phyloP scores from a whole-genome alignment of 495 filamentous ascomycete genomes.

The Xylaria sp. region DNA sequence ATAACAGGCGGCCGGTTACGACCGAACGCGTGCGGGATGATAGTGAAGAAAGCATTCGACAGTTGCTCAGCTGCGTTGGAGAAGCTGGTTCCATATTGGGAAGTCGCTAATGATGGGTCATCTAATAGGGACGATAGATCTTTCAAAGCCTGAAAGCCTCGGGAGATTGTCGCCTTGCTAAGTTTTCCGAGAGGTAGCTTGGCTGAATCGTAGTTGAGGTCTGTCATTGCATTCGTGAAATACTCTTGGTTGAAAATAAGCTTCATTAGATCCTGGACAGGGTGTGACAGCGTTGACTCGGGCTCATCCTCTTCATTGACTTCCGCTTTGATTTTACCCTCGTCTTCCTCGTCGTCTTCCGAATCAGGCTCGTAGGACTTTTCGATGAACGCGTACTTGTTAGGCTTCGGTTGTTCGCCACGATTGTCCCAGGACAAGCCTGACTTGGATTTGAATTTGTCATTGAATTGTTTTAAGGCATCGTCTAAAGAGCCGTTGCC shows the following conservation, averaged over 20 bases:
- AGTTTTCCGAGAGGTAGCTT: conserved; percentile 87
- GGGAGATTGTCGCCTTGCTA: conserved; percentile 73
- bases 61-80: conserved; percentile 60
- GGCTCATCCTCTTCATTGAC: conserved; percentile 44
- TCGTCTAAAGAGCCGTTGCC: conserved; percentile 46
- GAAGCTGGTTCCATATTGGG: conserved; percentile 52
- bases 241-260: conserved; percentile 83
- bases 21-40: conserved; percentile 84
- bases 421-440: conserved; percentile 73
- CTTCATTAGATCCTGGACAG: conserved; percentile 70
- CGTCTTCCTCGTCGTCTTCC: conserved; percentile 66
- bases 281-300: conserved; percentile 62
- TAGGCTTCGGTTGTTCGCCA: conserved; percentile 60
- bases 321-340: conserved; percentile 32
- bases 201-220: conserved; percentile 75
- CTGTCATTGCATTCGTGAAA: conserved; percentile 68
- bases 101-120: conserved; percentile 51
- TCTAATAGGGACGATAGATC: conserved; percentile 71
- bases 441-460: conserved; percentile 81
- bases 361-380: conserved; percentile 67
- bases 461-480: conserved; percentile 66
- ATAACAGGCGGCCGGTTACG: conserved; percentile 75
- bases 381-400: conserved; percentile 82
- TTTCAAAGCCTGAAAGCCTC: conserved; percentile 76
- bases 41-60: conserved; percentile 78